Percentiles rank a stretch among this genome's conserved stretches.
These are phyloP conservation scores for Euphorbia pulcherrima DNA, from an alignment of 345 rosid genomes.

Conservation along the genomic window DNA sequence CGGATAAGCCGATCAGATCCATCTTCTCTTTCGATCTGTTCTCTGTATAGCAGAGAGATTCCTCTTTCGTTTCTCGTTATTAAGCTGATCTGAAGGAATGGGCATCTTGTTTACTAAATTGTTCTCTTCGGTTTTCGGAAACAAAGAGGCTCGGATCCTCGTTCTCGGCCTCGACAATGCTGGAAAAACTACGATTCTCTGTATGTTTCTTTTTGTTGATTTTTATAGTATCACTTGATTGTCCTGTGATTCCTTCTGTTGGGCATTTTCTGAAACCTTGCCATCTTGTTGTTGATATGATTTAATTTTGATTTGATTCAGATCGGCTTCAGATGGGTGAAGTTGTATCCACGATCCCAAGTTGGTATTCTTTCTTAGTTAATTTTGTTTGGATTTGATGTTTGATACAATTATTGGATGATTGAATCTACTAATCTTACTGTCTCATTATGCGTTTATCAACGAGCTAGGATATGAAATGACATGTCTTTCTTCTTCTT, in stretches of 20 bases:
- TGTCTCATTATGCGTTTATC: neutral
- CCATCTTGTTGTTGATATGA: neutral
- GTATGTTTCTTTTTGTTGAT: constrained; percentile 6
- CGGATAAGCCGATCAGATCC: constrained; percentile 14
- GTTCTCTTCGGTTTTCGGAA: constrained; percentile 26
- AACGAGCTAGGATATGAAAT: neutral
- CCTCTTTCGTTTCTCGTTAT: neutral
- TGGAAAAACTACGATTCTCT: constrained; percentile 30
- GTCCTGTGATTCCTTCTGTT: neutral
- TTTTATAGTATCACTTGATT: neutral
- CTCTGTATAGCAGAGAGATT: neutral
- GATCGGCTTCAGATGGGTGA: constrained; percentile 98
- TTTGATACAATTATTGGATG: constrained; percentile 13
- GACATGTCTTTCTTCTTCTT: neutral
- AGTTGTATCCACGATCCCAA: constrained; percentile 94
- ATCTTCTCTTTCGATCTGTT: constrained; percentile 13
- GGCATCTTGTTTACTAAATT: constrained; percentile 22
- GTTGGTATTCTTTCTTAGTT: constrained; percentile 38
- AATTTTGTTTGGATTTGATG: neutral
- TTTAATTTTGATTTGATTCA: constrained; percentile 11
- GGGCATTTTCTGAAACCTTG: constrained; percentile 10
- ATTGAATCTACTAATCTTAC: neutral
- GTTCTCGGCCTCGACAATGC: constrained; percentile 32
- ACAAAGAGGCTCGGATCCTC: constrained; percentile 28
- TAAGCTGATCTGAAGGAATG: constrained; percentile 5